Evolutionary conservation across 306 rosid genomes (phyloP).

Genomic region (Comarum palustre): DNA sequence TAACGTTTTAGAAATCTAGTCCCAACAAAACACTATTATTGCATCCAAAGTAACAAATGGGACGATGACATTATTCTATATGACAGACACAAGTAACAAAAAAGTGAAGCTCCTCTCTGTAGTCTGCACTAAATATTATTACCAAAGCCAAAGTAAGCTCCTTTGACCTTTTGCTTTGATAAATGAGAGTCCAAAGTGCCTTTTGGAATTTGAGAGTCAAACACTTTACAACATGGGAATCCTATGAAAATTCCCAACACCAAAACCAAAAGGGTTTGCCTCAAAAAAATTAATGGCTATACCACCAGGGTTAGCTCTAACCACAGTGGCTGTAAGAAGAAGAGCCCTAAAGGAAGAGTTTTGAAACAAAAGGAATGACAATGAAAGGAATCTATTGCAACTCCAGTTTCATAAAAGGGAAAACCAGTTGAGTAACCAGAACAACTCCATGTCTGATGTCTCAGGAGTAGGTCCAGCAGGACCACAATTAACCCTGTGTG

Average conservation of each 20-base stretch:
- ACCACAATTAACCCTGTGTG: slow-evolving; percentile 44
- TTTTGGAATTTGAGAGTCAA: slow-evolving; percentile 13
- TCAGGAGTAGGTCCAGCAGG: slow-evolving; percentile 47
- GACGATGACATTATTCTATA: neutral
- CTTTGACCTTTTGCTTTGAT: slow-evolving; percentile 28
- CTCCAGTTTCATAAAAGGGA: slow-evolving; percentile 32
- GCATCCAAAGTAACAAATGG: slow-evolving; percentile 7
- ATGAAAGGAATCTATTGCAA: slow-evolving; percentile 29
- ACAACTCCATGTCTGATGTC: slow-evolving; percentile 24
- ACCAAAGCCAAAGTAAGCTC: slow-evolving; percentile 14
- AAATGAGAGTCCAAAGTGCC: slow-evolving; percentile 20
- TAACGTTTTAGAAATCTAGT: neutral
- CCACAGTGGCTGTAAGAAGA: neutral
- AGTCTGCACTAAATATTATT: neutral
- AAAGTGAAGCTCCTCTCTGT: slow-evolving; percentile 1
- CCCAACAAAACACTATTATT: neutral
- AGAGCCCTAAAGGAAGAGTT: slow-evolving; percentile 17
- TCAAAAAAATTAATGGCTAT: neutral
- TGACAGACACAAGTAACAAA: neutral
- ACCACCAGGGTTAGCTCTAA: too few species aligned
- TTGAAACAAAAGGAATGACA: slow-evolving; percentile 21
- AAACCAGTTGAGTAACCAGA: slow-evolving; percentile 24
- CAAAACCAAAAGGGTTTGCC: slow-evolving; percentile 2
- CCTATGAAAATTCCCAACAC: slow-evolving; percentile 24
- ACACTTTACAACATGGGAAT: slow-evolving; percentile 3